A percentile compares a stretch with the other conserved stretches of the same genome.
Evolutionary conservation across 2,329 filamentous ascomycete species (phyloP).

Genomic region (Aciculosporium take): DNA sequence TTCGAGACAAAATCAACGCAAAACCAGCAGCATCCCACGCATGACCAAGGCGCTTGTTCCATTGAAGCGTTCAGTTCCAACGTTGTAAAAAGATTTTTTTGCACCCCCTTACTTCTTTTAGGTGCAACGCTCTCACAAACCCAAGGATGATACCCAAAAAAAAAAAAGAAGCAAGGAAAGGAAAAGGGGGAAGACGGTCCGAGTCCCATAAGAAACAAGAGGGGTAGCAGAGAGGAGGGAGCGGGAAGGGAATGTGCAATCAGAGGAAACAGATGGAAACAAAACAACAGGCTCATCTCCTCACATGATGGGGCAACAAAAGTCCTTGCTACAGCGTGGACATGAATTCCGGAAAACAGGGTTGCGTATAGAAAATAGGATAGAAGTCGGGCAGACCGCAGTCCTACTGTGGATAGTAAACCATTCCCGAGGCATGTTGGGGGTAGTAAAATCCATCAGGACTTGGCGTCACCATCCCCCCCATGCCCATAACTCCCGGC

Average conservation of each 20-base stretch:
- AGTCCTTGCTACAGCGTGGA: constrained; percentile 9
- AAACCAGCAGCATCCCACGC: neutral
- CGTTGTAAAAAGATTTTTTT: neutral
- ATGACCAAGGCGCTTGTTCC: neutral
- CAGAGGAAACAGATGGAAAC: neutral
- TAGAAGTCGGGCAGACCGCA: constrained; percentile 12
- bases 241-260: neutral
- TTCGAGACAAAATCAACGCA: neutral
- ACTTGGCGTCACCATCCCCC: constrained; percentile 63
- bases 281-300: constrained; percentile 3
- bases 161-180: neutral
- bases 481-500: constrained; percentile 51
- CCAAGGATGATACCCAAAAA: constrained; percentile 5
- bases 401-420: constrained; percentile 47
- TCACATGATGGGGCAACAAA: neutral
- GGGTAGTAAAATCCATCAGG: constrained; percentile 59
- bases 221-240: neutral
- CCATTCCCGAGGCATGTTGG: constrained; percentile 38
- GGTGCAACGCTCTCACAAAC: constrained; percentile 1
- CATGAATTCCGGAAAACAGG: constrained; percentile 19
- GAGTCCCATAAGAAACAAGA: neutral
- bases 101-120: constrained; percentile 2
- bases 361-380: constrained; percentile 12
- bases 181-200: neutral
- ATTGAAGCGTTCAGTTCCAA: neutral